Conservation (phyloP, 169 alveolate species). For the Plasmodium malariae region DNA sequence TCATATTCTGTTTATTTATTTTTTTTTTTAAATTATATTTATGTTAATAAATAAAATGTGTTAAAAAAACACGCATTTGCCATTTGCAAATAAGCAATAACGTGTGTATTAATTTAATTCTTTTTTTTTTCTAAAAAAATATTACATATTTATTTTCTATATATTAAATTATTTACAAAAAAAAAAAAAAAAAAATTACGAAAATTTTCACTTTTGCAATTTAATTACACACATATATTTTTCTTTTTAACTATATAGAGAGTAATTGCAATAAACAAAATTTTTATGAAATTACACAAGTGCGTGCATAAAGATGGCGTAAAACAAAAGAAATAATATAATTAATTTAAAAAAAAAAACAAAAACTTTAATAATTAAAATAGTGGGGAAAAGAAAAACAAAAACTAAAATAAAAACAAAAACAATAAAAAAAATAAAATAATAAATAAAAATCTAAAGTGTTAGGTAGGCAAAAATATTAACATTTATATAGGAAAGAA, state of each 20-base stretch:
- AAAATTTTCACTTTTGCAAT: constrained; percentile 3
- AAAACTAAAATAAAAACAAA: constrained; percentile 15
- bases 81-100: constrained; percentile 3
- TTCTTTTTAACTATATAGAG: constrained; percentile 35
- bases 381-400: constrained; percentile 17
- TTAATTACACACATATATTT: constrained; percentile 55
- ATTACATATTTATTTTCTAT: constrained; percentile 15
- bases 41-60: constrained; percentile 7
- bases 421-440: constrained; percentile 1
- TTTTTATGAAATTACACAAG: constrained; percentile 8
- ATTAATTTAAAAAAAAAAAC: constrained; percentile 15
- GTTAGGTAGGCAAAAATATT: constrained; percentile 19
- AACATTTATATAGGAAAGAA: constrained; percentile 41
- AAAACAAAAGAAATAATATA: constrained; percentile 17
- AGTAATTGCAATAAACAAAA: constrained; percentile 38
- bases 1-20: constrained; percentile 47
- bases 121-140: constrained; percentile 5
- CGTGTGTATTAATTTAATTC: constrained; percentile 52
- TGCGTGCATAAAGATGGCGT: constrained; percentile 44
- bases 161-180: constrained; percentile 1
- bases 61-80: background rate
- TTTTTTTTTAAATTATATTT: constrained; percentile 11
- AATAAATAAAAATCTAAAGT: constrained; percentile 18
- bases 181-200: constrained; percentile 25
- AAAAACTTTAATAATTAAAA: constrained; percentile 24